Evolutionary conservation across 2,329 filamentous ascomycete species (phyloP), one percentile per base, ranked within the genome.

Genomic region (Talaromyces sp.): DNA sequence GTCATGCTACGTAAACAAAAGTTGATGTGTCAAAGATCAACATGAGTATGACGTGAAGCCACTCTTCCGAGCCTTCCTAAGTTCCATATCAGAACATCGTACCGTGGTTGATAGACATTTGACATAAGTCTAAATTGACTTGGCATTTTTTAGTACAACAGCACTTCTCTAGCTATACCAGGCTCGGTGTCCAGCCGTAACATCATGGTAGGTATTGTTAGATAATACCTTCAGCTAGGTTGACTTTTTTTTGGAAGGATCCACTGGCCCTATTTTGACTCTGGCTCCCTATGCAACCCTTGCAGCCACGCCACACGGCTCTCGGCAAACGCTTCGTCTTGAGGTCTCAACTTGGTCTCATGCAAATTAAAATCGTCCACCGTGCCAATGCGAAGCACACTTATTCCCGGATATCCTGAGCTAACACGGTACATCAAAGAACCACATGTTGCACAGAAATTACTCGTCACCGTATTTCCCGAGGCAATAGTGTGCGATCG

Each of bases 301-400:
- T 28, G 44, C 10, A 51, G 18, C 56, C 56, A 58, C 14, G 40
- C 8, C 14, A 50, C 56, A 23, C 56, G 56, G 27, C 30, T 34
- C n/a, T 58, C n/a, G 5, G 40, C 31, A 23, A 58, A 58, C 18
- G 5, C 14, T 27, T 58, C 56, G 6, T 2, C n/a, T 51, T 33
- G 23, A 31, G 56, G 56, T 27, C 42, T 58, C 40, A 58, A 34
- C 5, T 50, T 58, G n/a, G 12, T 58, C n/a, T 58, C 56, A 34
- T 58, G 42, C 56, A 58, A 23, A 50, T 47, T 16, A 16, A 58
- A 58, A 58, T 58, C 56, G 18, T 58, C 56, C 16, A 58, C 56
- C 8, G 40, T 58, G 44, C 56, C 56, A 33, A 58, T 51, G n/a
- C 56, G 56, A 18, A 58, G 40, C 30, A 58, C 30, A 34, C 56